Conservation (phyloP, 2,329 filamentous ascomycete genomes). For the Diaporthe citrichinensis region DNA sequence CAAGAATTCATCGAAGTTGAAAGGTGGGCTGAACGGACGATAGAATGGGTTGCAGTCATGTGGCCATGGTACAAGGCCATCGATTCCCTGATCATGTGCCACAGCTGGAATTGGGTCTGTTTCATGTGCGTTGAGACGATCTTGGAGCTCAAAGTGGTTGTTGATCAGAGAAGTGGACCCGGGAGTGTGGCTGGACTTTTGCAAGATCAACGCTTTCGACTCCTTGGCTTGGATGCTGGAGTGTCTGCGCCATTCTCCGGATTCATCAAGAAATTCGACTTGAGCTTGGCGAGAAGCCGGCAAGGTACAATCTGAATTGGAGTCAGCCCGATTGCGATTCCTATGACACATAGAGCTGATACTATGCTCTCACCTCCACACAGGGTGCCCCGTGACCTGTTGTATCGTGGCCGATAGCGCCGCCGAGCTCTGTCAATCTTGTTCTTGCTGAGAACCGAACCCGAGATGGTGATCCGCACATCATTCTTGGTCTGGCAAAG, state of each 20-base stretch:
- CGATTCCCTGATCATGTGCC: fast-evolving
- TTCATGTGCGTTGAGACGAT: no score
- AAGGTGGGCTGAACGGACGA: not conserved
- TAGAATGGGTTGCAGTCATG: fast-evolving
- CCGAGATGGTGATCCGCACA: not conserved
- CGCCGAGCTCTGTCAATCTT: slow-evolving; percentile 9
- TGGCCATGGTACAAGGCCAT: no score
- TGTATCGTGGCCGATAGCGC: not conserved
- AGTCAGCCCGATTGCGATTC: not conserved
- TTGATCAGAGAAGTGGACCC: not conserved
- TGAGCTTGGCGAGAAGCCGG: not conserved
- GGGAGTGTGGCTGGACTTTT: not conserved
- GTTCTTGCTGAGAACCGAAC: not conserved
- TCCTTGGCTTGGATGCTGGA: fast-evolving
- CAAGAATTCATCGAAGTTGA: not conserved
- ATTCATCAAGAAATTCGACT: not conserved
- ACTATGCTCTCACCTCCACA: not conserved
- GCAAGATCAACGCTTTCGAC: not conserved
- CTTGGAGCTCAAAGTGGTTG: not conserved
- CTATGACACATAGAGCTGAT: fast-evolving
- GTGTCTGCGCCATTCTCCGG: not conserved
- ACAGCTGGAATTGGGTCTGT: fast-evolving
- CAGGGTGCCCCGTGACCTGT: fast-evolving
- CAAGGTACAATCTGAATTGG: not conserved
- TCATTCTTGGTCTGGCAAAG: not conserved